Conservation (phyloP, 768 basidiomycete genomes). For the Leccinum disarticulatum region DNA sequence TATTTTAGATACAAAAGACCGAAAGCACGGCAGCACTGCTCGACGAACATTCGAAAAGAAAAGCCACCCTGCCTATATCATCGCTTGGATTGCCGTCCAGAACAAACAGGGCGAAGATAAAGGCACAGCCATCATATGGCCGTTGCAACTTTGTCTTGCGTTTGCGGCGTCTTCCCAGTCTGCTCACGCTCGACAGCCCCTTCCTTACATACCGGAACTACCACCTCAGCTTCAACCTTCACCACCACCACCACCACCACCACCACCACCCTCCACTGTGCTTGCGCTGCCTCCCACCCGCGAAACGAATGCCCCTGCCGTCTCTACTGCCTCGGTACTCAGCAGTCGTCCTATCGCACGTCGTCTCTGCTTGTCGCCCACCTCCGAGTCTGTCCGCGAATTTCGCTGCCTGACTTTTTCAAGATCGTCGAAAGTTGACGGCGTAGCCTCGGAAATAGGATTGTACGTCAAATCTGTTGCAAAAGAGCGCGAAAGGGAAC, state of each 20-base stretch:
- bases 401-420: slow-evolving; percentile 55
- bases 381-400: slow-evolving; percentile 38
- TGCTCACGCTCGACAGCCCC: slow-evolving; percentile 39
- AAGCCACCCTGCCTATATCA: slow-evolving; percentile 50
- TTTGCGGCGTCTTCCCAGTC: slow-evolving; percentile 39
- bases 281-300: slow-evolving; percentile 22
- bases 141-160: slow-evolving; percentile 56
- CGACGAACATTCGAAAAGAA: too few species aligned
- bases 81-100: slow-evolving; percentile 74
- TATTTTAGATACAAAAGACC: too few species aligned
- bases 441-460: slow-evolving; percentile 60
- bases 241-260: slow-evolving; percentile 40
- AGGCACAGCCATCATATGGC: slow-evolving; percentile 74
- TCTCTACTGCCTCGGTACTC: slow-evolving; percentile 12
- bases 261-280: slow-evolving; percentile 34
- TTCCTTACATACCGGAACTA: slow-evolving; percentile 61
- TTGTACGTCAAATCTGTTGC: slow-evolving; percentile 74
- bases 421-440: slow-evolving; percentile 48
- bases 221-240: slow-evolving; percentile 61
- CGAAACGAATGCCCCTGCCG: slow-evolving; percentile 1
- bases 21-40: too few species aligned
- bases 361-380: slow-evolving; percentile 36
- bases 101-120: slow-evolving; percentile 82
- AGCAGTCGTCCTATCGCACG: slow-evolving; percentile 32
- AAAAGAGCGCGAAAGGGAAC: slow-evolving; percentile 74